Evolutionary conservation across 441 rosid species (phyloP), one percentile per base, ranked within the genome.

Genomic region (Melastoma candidum): DNA sequence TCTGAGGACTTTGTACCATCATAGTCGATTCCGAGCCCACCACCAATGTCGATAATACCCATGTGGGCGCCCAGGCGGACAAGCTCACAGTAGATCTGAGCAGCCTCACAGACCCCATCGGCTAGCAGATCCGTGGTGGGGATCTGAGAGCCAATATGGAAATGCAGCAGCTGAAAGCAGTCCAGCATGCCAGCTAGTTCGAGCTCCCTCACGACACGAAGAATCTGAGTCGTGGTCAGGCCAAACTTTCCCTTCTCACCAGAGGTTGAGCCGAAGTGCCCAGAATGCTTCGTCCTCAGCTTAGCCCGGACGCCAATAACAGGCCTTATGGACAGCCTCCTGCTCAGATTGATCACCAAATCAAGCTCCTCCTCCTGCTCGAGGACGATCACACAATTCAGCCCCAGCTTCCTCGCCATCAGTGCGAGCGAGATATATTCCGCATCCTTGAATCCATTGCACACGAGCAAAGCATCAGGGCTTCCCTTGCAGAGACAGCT

Each of bases 231-330:
- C 1, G 96, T 83, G 0, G 83, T 85, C 61, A 92, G 59, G 17
- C 98, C 98, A 39, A 92, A 92, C 68, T 92, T 88, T 46, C 98
- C 96, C 50, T 78, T 92, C 77, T 87, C 98, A 26, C 98, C 98
- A 0, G 96, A 87, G 11, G 98, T 92, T 1, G 96, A 79, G 13
- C 98, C 96, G 56, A 92, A 92, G 69, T 92, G 98, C 36, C 98
- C 98, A 1, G 95, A 73, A 56, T 93, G 98, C 49, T 76, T 84
- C 3, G 97, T 93, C 53, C 98, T 78, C 61, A 93, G 79, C 77
- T 88, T 93, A 1, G 98, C 97, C 29, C 98, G 70, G 24, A 77
- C 67, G 0, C 97, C 98, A 61, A 93, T 71, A 13, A 84, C 88
- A 2, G 98, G 97, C 65, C 83, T 72, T 24, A 86, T 66, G 0